phyloP scores from a whole-genome alignment of 495 filamentous ascomycete genomes.

The Penicillium dipodomyicola region DNA sequence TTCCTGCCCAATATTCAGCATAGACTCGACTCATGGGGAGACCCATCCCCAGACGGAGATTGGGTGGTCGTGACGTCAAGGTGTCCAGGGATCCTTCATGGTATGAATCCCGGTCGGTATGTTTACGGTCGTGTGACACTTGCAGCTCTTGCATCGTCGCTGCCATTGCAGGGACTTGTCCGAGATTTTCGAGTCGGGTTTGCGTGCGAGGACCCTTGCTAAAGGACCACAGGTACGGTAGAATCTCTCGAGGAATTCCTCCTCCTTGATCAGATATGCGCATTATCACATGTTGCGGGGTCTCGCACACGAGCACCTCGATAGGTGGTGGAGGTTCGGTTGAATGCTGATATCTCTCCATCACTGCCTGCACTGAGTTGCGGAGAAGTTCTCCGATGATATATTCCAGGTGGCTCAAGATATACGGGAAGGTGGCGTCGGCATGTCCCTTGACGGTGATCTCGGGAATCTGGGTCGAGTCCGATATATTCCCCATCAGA shows the following conservation, averaged over 20 bases:
- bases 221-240: constrained; percentile 96
- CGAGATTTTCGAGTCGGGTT: constrained; percentile 74
- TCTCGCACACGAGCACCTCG: constrained; percentile 91
- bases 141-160: constrained; percentile 89
- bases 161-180: constrained; percentile 85
- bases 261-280: constrained; percentile 94
- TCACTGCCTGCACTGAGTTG: constrained; percentile 89
- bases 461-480: constrained; percentile 67
- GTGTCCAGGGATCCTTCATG: constrained; percentile 68
- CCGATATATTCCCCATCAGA: constrained; percentile 69
- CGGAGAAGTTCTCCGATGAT: constrained; percentile 93
- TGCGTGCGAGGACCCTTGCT: constrained; percentile 79
- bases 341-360: constrained; percentile 59
- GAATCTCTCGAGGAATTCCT: constrained; percentile 76
- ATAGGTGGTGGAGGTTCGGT: constrained; percentile 67
- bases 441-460: constrained; percentile 85
- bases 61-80: constrained; percentile 76
- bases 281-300: constrained; percentile 92
- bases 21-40: constrained; percentile 92
- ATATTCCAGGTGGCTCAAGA: constrained; percentile 93
- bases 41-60: constrained; percentile 89
- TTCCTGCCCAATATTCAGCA: constrained; percentile 98
- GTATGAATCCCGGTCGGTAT: constrained; percentile 33
- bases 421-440: constrained; percentile 91
- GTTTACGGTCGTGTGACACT: constrained; percentile 33